Evolutionary conservation across 208 protist species (phyloP), one percentile per base, ranked within the genome.

Genomic region (Strigomonas oncopelti): DNA sequence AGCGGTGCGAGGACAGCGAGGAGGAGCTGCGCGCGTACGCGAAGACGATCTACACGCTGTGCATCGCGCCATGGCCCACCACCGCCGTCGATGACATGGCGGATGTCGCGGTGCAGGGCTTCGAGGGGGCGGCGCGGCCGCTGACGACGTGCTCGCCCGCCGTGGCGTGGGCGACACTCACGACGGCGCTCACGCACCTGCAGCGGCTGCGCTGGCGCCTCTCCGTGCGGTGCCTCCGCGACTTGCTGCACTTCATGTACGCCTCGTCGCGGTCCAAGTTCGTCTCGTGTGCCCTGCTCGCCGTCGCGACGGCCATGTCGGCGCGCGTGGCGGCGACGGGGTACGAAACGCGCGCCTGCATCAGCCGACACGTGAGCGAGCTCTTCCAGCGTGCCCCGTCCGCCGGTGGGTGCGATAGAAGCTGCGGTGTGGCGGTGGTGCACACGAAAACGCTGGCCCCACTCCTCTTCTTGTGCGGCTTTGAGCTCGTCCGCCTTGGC

Each of bases 211-310:
- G 72, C 20, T 64, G 71, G 14, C 36, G 59, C 22, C 68, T 87
- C 62, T 59, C 67, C 63, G 38, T 77, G 27, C 59, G 71, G 4
- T 82, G 80, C 38, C 61, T 87, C 32, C 78, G 72, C 54, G 79
- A 69, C 65, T 68, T 92, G 9, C 75, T 79, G 28, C 74, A 55
- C 52, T 92, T 86, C 74, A 70, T 89, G 62, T 87, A 85, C 69
- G 62, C 75, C 45, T 74, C 75, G n/a, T 80, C 78, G 2, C 53
- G 51, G 1, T 57, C 65, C 5, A 84, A 85, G 63, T 2, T 81
- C 7, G 42, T 71, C 1, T 81, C 83, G 11, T 80, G 64, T 38
- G 46, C 62, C 25, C 63, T 88, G 77, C 72, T 88, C 48, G 65
- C 68, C 34, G 34, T 65, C 29, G 64, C 87, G 36, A 88, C 83